phyloP scores from a whole-genome alignment of 495 filamentous ascomycete genomes.

The Daldinia childiae region DNA sequence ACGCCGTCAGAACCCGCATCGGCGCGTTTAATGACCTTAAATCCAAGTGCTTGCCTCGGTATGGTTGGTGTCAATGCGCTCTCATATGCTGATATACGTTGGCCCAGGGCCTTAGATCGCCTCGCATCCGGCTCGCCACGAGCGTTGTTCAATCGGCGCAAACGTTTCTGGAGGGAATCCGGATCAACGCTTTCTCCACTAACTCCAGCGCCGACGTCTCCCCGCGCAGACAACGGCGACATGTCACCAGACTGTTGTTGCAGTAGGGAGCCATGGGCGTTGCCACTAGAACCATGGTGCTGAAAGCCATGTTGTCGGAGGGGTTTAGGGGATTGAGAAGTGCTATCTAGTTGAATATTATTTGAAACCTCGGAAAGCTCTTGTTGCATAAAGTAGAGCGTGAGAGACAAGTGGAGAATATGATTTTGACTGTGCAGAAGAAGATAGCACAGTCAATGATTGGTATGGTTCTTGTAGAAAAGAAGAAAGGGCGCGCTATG shows the following conservation, averaged over 20 bases:
- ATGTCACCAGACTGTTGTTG: conserved; percentile 42
- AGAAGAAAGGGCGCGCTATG: conserved; percentile 9
- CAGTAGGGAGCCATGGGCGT: conserved; percentile 42
- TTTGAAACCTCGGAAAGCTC: conserved; percentile 71
- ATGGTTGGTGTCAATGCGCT: conserved; percentile 60
- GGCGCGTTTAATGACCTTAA: conserved; percentile 69
- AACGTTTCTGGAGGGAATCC: conserved; percentile 48
- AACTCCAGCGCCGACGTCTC: conserved; percentile 23
- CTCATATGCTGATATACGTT: conserved; percentile 79
- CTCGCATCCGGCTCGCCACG: conserved; percentile 38
- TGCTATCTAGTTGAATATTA: conserved; percentile 58
- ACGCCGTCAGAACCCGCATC: conserved; percentile 53
- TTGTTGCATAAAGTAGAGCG: conserved; percentile 86
- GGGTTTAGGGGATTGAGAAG: conserved; percentile 51
- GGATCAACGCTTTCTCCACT: conserved; percentile 45
- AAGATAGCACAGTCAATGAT: conserved; percentile 52
- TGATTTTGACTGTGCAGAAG: conserved; percentile 71
- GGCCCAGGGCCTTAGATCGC: conserved; percentile 54
- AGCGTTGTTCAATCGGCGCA: conserved; percentile 54
- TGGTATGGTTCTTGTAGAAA: neutral
- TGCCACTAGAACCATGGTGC: conserved; percentile 59
- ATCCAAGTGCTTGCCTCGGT: conserved; percentile 60
- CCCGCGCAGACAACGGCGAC: conserved; percentile 44
- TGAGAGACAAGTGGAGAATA: conserved; percentile 47
- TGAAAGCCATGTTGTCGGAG: conserved; percentile 80